Base-by-base conservation (phyloP, 306 rosid species). In the Rosa rugosa region DNA sequence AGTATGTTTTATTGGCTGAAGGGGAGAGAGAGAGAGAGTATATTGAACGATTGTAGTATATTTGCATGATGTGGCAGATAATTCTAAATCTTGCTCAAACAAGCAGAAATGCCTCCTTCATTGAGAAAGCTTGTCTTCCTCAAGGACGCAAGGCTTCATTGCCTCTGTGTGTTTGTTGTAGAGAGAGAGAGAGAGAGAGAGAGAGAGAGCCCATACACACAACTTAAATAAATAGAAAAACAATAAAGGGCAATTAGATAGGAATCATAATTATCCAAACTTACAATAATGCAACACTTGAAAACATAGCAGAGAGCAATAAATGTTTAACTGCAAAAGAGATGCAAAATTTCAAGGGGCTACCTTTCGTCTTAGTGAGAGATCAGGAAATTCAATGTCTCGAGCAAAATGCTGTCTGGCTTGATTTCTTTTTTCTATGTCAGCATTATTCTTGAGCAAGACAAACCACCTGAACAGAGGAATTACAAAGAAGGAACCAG, bases 401-500 rank as follows among this genome's bases (percentile, higher is more conserved):
- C 25, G 84, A 69, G 98, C 94, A 78, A 84, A 77, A 83, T 80
- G 87, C 83, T 68, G 87, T 83, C 99, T 88, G 64, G 80, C 94
- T 82, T 53, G 78, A 78, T 93, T 95, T 89, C 97, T 87, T 88
- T 90, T 93, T 77, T 89, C 96, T 87, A 93, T 90, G 64, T 88
- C 83, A 51, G 86, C 85, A 84, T 95, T 95, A 73, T 83, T 93
- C 59, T 75, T 86, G 20, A 75, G 85, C 82, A 89, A 23, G 67
- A 89, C 53, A 76, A 90, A 87, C 98, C 96, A 93, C 80, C 98
- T 92, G 68, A 89, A 84, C 83, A 95, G 84, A 74, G 99, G 99
- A 89, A 95, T 95, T 60, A 98, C 89, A 86, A 95, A 95, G 93
- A 95, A 91, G 45, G 98, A 93, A 84, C 94, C 98, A 54, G 99